Evolutionary conservation across 768 basidiomycete genomes (phyloP).

Genomic region (Podaxis sp.): DNA sequence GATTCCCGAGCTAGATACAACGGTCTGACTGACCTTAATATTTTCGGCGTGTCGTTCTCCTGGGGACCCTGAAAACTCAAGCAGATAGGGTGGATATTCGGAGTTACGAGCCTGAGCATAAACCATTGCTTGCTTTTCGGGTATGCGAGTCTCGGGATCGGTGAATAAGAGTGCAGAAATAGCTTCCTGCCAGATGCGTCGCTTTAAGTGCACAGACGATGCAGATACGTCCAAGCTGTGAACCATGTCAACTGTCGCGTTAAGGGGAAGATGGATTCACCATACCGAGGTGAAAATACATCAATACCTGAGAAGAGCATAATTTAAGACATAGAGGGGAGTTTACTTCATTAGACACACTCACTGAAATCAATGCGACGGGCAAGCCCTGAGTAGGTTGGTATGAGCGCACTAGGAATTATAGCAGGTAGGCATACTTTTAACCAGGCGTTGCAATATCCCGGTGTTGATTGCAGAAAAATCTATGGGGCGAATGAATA

Average conservation of each 20-base stretch:
- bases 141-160: slow-evolving; percentile 55
- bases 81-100: slow-evolving; percentile 67
- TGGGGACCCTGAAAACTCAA: slow-evolving; percentile 59
- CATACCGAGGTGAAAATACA: slow-evolving; percentile 73
- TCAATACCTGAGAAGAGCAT: slow-evolving; percentile 55
- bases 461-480: slow-evolving; percentile 58
- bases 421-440: slow-evolving; percentile 42
- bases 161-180: slow-evolving; percentile 67
- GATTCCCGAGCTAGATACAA: not conserved
- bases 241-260: not conserved
- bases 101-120: slow-evolving; percentile 57
- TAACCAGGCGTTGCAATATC: slow-evolving; percentile 53
- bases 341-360: slow-evolving; percentile 21
- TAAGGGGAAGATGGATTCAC: not conserved
- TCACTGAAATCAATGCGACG: slow-evolving; percentile 74
- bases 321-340: not conserved
- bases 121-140: slow-evolving; percentile 50
- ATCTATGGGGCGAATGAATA: slow-evolving; percentile 39
- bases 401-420: not conserved
- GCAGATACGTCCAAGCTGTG: slow-evolving; percentile 56
- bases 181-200: slow-evolving; percentile 81
- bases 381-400: slow-evolving; percentile 42
- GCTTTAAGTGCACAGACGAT: slow-evolving; percentile 56
- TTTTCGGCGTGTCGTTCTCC: slow-evolving; percentile 78
- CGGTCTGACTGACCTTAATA: slow-evolving; percentile 51